Evolutionary conservation across 202 grass and related monocot genomes (phyloP).

Genomic region (Panicum virgatum): DNA sequence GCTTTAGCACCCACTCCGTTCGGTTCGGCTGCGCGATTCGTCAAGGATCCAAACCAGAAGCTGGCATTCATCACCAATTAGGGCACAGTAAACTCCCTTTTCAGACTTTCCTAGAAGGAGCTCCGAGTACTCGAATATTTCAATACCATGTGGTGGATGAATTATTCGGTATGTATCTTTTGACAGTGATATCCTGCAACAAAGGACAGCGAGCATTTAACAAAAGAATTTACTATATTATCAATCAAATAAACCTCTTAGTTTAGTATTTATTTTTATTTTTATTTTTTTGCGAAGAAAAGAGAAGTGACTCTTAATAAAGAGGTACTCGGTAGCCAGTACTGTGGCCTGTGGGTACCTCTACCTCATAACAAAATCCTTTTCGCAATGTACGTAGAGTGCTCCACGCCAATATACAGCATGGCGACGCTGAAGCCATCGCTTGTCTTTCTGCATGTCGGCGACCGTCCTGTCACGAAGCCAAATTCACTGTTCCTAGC

Average conservation of each 20-base stretch:
- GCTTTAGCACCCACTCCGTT: not conserved
- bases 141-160: not conserved
- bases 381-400: not conserved
- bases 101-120: not conserved
- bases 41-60: slow-evolving; percentile 10
- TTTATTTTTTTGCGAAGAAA: too few relatives aligned
- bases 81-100: not conserved
- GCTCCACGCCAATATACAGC: not conserved
- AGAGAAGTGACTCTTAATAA: too few relatives aligned
- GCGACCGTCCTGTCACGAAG: too few relatives aligned
- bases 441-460: not conserved
- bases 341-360: too few relatives aligned
- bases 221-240: too few relatives aligned
- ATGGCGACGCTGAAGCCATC: too few relatives aligned
- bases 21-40: not conserved
- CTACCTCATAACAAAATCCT: not conserved
- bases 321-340: too few relatives aligned
- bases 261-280: too few relatives aligned
- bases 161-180: not conserved
- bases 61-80: not conserved
- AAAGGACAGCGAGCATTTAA: too few relatives aligned
- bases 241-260: too few relatives aligned
- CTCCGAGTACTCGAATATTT: too few relatives aligned
- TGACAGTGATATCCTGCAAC: not conserved
- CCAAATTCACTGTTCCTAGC: too few relatives aligned